Conservation (phyloP, 257 asterid species). For the Solanum habrochaites region DNA sequence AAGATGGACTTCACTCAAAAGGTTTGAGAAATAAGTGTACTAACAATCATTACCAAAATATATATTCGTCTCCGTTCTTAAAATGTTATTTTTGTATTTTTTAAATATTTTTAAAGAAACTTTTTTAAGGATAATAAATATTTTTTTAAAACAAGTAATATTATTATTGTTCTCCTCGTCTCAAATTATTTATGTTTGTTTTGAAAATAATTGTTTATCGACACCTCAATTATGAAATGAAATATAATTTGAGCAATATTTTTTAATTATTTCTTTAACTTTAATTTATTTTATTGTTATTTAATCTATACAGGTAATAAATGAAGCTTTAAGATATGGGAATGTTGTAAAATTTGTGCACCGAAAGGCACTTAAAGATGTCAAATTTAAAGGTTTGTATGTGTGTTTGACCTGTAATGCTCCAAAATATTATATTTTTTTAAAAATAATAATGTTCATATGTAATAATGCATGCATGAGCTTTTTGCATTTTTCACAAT, state of each 20-base stretch:
- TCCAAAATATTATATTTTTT: background rate
- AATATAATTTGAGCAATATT: background rate
- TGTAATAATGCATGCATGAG: conserved; percentile 31
- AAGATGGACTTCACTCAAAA: conserved; percentile 57
- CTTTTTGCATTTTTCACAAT: background rate
- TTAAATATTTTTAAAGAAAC: too few species aligned
- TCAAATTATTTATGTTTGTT: too few species aligned
- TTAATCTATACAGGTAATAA: conserved; percentile 40
- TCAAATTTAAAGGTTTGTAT: conserved; percentile 52
- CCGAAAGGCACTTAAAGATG: conserved; percentile 79
- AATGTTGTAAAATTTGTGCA: conserved; percentile 84
- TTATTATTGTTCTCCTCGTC: too few species aligned
- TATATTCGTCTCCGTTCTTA: background rate
- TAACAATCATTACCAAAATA: background rate
- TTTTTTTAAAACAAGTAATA: too few species aligned
- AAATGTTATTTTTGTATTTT: background rate
- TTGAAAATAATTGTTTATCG: too few species aligned
- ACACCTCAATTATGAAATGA: background rate
- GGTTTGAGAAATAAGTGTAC: conserved; percentile 13
- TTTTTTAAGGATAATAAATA: too few species aligned
- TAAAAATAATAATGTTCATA: background rate
- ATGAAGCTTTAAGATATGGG: conserved; percentile 79
- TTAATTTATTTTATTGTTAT: background rate
- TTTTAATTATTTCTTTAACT: background rate
- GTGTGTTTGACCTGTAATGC: background rate